Evolutionary conservation across 2,329 filamentous ascomycete genomes (phyloP).

Genomic region (Penicillium expansum): DNA sequence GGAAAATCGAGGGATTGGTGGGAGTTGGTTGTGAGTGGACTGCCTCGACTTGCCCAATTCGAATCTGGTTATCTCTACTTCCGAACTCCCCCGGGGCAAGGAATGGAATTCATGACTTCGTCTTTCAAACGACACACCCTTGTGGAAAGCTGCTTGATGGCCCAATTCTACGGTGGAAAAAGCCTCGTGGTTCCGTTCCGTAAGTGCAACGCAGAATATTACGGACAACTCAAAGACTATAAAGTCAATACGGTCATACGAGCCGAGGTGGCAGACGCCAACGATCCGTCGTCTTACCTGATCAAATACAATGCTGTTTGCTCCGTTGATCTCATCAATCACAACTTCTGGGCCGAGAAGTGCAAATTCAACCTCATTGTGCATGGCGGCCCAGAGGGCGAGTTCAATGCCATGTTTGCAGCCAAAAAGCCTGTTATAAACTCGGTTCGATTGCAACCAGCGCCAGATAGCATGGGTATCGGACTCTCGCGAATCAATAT

Average conservation of each 20-base stretch:
- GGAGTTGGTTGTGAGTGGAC: conserved; percentile 28
- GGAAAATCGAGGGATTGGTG: conserved; percentile 27
- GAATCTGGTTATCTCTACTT: conserved; percentile 32
- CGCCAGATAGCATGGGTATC: neutral
- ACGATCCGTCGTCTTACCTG: neutral
- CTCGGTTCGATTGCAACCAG: conserved; percentile 19
- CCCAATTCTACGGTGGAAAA: conserved; percentile 25
- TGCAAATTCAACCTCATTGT: conserved; percentile 31
- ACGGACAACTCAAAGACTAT: conserved; percentile 32
- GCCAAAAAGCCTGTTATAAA: conserved; percentile 10
- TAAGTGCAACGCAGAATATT: conserved; percentile 25
- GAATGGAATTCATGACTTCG: conserved; percentile 32
- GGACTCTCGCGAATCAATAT: conserved; percentile 25
- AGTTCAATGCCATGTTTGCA: conserved; percentile 22
- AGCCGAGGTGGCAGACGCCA: conserved; percentile 1
- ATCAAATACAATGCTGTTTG: conserved; percentile 31
- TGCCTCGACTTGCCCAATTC: conserved; percentile 26
- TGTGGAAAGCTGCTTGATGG: conserved; percentile 32
- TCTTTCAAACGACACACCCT: conserved; percentile 26
- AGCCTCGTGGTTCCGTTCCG: conserved; percentile 31
- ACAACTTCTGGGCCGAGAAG: conserved; percentile 30
- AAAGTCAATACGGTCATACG: conserved; percentile 20
- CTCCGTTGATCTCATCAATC: conserved; percentile 28
- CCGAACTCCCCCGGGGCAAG: conserved; percentile 24
- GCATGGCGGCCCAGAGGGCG: conserved; percentile 31